These are phyloP conservation scores for Flaveria floridana DNA, from an alignment of 140 eudicot genomes.

Conservation along the genomic window DNA sequence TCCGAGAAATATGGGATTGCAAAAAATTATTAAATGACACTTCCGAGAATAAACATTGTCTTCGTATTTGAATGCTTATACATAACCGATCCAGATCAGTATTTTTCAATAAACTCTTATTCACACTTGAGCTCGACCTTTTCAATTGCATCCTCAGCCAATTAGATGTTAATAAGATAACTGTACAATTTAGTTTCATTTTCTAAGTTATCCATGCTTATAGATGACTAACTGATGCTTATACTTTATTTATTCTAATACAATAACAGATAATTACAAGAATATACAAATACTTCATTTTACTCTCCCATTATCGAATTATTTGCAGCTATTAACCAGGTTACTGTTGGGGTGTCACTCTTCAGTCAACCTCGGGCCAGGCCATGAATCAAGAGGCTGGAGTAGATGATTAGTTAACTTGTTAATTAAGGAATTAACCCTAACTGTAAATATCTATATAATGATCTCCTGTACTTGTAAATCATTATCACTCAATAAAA, in stretches of 20 bases:
- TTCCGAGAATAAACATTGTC: background rate
- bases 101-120: background rate
- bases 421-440: too few relatives aligned
- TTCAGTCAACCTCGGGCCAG: too few relatives aligned
- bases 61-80: slow-evolving; percentile 5
- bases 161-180: background rate
- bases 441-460: too few relatives aligned
- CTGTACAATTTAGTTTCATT: background rate
- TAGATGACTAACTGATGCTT: background rate
- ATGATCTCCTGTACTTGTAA: too few relatives aligned
- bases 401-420: too few relatives aligned
- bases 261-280: background rate
- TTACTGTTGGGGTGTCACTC: background rate
- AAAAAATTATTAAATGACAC: background rate
- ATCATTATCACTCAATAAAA: too few relatives aligned
- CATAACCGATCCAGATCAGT: slow-evolving; percentile 6
- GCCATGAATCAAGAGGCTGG: too few relatives aligned
- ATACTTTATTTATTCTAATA: background rate
- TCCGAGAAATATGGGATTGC: background rate
- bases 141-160: background rate
- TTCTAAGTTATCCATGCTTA: slow-evolving; percentile 12
- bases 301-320: background rate
- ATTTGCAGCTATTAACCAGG: background rate
- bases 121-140: slow-evolving; percentile 11
- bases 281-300: background rate